These are phyloP conservation scores for Inga leiocalycina DNA, from an alignment of 306 rosid genomes.

Conservation along the genomic window DNA sequence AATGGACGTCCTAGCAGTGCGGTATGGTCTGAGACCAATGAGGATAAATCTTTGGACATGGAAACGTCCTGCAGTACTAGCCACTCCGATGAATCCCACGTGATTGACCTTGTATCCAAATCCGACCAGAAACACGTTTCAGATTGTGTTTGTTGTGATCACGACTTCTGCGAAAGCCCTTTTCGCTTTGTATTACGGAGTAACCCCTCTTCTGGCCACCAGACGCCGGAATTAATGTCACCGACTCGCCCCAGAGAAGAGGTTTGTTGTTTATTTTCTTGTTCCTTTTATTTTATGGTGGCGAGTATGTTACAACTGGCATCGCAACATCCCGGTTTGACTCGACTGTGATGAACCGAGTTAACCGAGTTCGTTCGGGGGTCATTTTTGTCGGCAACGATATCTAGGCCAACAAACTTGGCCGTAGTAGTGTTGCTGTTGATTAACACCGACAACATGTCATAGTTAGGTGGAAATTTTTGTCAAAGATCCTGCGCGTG, in stretches of 20 bases:
- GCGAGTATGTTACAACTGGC: neutral
- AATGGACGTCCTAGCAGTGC: constrained; percentile 59
- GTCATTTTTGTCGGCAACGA: constrained; percentile 43
- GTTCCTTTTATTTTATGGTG: neutral
- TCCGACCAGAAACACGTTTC: constrained; percentile 17
- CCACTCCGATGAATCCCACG: constrained; percentile 45
- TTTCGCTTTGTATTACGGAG: constrained; percentile 75
- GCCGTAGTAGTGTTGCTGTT: constrained; percentile 36
- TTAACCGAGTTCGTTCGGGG: constrained; percentile 9
- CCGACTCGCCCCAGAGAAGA: constrained; percentile 51
- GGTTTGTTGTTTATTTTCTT: constrained; percentile 53
- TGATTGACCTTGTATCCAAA: constrained; percentile 33
- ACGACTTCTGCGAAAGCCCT: constrained; percentile 66
- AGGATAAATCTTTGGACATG: constrained; percentile 50
- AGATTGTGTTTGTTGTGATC: constrained; percentile 34
- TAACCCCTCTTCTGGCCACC: constrained; percentile 51
- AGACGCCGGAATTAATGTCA: constrained; percentile 71
- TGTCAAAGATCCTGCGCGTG: neutral
- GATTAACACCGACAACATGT: constrained; percentile 27
- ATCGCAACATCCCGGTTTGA: neutral
- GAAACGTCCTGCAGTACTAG: constrained; percentile 48
- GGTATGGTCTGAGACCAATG: constrained; percentile 69
- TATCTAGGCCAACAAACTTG: constrained; percentile 27
- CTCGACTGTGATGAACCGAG: neutral
- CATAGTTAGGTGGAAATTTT: neutral